A percentile compares a stretch with the other conserved stretches of the same genome.
phyloP scores from a whole-genome alignment of 331 rosid species.

The Pyracantha coccinea region DNA sequence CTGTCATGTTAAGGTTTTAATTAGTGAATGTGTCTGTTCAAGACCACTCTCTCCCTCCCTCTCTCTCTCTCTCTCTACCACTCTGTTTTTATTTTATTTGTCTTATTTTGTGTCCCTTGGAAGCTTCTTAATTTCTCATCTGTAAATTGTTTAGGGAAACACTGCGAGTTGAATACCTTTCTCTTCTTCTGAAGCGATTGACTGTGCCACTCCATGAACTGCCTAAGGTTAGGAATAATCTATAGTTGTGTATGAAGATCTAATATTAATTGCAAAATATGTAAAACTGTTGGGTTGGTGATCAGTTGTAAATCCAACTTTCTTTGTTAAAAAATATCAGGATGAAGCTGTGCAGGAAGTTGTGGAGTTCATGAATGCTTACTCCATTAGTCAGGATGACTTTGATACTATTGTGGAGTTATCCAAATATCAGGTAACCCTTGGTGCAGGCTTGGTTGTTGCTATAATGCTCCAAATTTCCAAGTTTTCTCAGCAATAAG shows the following conservation, averaged over 20 bases:
- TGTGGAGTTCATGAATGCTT: constrained; percentile 80
- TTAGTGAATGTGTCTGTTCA: not conserved
- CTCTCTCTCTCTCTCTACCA: not conserved
- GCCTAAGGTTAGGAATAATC: constrained; percentile 59
- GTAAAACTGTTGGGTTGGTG: not conserved
- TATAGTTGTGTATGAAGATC: not conserved
- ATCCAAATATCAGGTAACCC: constrained; percentile 74
- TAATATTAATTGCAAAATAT: not conserved
- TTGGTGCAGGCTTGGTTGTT: not conserved
- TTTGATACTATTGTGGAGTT: constrained; percentile 71
- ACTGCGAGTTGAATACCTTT: constrained; percentile 67
- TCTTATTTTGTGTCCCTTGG: not conserved
- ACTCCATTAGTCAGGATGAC: constrained; percentile 79
- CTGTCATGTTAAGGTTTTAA: not conserved
- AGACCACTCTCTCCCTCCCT: not conserved
- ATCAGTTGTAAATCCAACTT: constrained; percentile 3
- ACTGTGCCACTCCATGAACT: constrained; percentile 52
- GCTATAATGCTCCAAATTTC: not conserved
- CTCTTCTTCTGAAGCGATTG: constrained; percentile 58
- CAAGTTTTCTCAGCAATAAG: not conserved
- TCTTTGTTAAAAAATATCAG: constrained; percentile 36
- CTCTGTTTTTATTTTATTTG: not conserved
- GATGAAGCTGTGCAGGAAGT: constrained; percentile 77
- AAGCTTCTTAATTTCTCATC: not conserved
- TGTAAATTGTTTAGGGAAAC: constrained; percentile 50